A percentile compares a stretch with the other conserved stretches of the same genome.
Evolutionary conservation across 2,329 filamentous ascomycete species (phyloP).

Genomic region (Pseudocercospora macadamiae): DNA sequence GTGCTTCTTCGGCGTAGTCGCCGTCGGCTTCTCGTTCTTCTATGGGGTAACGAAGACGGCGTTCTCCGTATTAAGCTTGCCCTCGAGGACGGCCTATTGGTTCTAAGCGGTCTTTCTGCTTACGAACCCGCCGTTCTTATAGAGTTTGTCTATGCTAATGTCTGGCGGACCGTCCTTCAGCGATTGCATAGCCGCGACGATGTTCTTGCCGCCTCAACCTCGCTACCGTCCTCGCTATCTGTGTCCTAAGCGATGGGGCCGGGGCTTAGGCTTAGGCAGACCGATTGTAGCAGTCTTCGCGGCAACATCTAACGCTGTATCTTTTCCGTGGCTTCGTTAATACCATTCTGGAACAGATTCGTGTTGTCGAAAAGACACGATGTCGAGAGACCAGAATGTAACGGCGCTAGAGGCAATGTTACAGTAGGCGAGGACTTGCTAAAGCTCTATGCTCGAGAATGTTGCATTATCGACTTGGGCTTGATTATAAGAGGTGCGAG

Average conservation of each 20-base stretch:
- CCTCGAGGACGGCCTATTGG: conserved; percentile 41
- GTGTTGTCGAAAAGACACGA: conserved; percentile 17
- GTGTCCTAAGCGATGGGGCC: conserved; percentile 36
- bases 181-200: conserved; percentile 35
- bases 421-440: background rate
- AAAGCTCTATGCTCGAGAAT: too few species aligned
- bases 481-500: too few species aligned
- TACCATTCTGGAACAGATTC: too few species aligned
- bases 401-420: background rate
- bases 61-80: conserved; percentile 33
- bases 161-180: conserved; percentile 40
- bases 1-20: conserved; percentile 33
- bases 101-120: conserved; percentile 37
- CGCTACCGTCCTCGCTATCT: too few species aligned
- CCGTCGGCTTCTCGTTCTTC: conserved; percentile 8
- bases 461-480: too few species aligned
- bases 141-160: conserved; percentile 38
- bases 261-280: conserved; percentile 5
- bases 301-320: too few species aligned
- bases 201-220: too few species aligned
- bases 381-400: conserved; percentile 1
- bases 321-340: too few species aligned
- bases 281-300: background rate
- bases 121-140: conserved; percentile 33
- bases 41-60: conserved; percentile 11